Conservation (phyloP, 768 basidiomycete species). For the Auriculariales sp. region DNA sequence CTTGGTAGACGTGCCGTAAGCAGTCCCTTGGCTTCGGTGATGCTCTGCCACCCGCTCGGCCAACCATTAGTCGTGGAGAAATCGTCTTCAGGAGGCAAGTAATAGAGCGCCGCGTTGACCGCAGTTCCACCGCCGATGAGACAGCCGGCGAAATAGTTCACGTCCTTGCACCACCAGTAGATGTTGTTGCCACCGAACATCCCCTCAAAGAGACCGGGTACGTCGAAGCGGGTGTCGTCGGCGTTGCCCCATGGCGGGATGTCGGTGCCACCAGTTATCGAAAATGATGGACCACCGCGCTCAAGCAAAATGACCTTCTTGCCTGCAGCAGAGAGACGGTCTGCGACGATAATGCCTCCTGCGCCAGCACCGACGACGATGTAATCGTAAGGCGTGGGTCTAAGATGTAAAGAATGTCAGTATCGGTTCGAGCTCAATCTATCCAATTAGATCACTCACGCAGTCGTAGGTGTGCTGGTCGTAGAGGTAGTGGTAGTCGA, state of each 20-base stretch:
- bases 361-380: conserved; percentile 41
- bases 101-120: conserved; percentile 52
- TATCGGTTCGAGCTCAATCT: conserved; percentile 34
- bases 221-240: conserved; percentile 50
- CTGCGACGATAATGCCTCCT: conserved; percentile 43
- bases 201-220: conserved; percentile 50
- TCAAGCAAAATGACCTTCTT: conserved; percentile 51
- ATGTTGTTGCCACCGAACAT: conserved; percentile 43
- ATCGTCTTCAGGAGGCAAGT: conserved; percentile 36
- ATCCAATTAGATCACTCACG: conserved; percentile 20
- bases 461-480: conserved; percentile 19
- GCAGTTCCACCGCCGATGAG: conserved; percentile 48
- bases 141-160: conserved; percentile 50
- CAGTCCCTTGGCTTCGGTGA: conserved; percentile 33
- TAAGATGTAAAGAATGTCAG: conserved; percentile 11
- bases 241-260: conserved; percentile 18
- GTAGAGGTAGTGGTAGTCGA: conserved; percentile 18
- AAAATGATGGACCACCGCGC: conserved; percentile 47
- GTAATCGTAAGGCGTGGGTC: conserved; percentile 15
- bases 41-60: conserved; percentile 40
- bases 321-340: conserved; percentile 43
- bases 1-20: conserved; percentile 36
- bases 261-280: conserved; percentile 43
- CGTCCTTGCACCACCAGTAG: conserved; percentile 58
- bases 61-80: conserved; percentile 36